Evolutionary conservation across 73 alveolate genomes (phyloP), one percentile per base, ranked within the genome.

Genomic region (Diophrys appendiculata): DNA sequence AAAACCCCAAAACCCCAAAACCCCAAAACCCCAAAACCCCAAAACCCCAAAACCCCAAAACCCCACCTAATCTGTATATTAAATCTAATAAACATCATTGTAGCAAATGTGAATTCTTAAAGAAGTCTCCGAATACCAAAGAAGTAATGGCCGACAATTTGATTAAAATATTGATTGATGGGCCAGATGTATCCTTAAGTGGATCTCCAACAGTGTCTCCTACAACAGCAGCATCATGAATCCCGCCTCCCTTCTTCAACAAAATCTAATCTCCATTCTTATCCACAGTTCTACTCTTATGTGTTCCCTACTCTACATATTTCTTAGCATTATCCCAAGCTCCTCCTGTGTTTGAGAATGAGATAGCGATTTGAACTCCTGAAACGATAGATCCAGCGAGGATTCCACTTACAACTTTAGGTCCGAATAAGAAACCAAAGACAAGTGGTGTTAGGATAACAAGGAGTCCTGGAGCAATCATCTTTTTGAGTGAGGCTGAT

Each of bases 261-360:
- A 26, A 32, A 28, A 52, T 64, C 33, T 3, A 56, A 1, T 65
- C 83, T 65, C 69, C 68, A 13, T 84, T 90, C 18, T 43, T 43
- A 43, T 18, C 60, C 60, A 11, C 18, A 34, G 35, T 72, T 60
- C 29, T 69, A 34, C 90, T 90, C 69, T 43, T 11, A 18, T 43
- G 5, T 11, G n/a, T 43, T 43, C 60, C 60, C 60, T 11, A 11
- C 56, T 91, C 97, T 54, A 93, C 77, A 76, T 88, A 91, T 79
- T 93, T 93, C 96, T 93, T 93, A 54, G 98, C 97, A 84, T 95
- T 95, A 85, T 95, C 98, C 99, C 99, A 93, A 32, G 99, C 98
- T 14, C 98, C 99, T 26, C 98, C 98, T 32, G 99, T 65, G 83
- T 95, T 95, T 75, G 97, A 89, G 81, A 80, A 73, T 32, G 97